Evolutionary conservation across 306 rosid species (phyloP).

Genomic region (Herpetospermum pedunculosum): DNA sequence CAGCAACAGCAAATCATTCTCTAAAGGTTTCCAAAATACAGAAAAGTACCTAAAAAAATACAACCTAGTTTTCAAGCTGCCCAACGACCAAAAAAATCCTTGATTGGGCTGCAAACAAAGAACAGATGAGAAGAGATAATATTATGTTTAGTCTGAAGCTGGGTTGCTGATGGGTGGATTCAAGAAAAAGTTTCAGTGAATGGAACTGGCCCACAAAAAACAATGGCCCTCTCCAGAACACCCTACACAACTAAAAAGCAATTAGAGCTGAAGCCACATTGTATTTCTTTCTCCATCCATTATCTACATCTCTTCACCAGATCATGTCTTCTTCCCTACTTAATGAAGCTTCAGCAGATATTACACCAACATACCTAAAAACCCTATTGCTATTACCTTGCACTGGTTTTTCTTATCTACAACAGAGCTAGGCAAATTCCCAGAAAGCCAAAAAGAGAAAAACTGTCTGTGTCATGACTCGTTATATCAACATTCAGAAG

Average conservation of each 20-base stretch:
- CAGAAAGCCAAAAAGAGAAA: background rate
- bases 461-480: background rate
- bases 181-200: background rate
- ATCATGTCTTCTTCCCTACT: background rate
- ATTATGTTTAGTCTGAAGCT: slow-evolving; percentile 17
- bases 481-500: background rate
- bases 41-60: background rate
- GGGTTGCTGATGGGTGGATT: background rate
- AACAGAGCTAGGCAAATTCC: background rate
- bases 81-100: slow-evolving; percentile 33
- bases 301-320: slow-evolving; percentile 4
- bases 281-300: background rate
- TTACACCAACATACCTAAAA: background rate
- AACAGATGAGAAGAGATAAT: background rate
- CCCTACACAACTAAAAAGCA: background rate
- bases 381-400: background rate
- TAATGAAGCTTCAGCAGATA: slow-evolving; percentile 4
- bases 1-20: background rate
- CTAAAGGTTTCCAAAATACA: background rate
- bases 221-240: background rate
- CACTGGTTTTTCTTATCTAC: slow-evolving; percentile 9
- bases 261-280: slow-evolving; percentile 11
- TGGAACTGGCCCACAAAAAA: slow-evolving; percentile 2
- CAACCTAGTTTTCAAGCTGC: slow-evolving; percentile 14
- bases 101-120: slow-evolving; percentile 28